A percentile compares a stretch with the other conserved stretches of the same genome.
Conservation (phyloP, 495 filamentous ascomycete species). For the Penicillium tannophilum region DNA sequence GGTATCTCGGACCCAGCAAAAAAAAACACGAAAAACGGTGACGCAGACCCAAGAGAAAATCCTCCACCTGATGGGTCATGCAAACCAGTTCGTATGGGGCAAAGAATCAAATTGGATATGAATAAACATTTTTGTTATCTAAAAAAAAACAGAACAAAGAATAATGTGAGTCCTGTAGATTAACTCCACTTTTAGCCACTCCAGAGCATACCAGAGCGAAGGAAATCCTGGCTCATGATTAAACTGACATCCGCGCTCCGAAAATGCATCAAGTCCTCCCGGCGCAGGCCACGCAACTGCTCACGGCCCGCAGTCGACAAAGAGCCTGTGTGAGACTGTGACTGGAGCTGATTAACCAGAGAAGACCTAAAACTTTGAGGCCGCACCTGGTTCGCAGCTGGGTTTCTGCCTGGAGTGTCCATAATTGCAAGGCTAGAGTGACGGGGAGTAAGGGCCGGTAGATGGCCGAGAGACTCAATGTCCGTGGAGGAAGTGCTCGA, state of each 20-base stretch:
- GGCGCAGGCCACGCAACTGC: conserved; percentile 40
- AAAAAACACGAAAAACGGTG: too few relatives aligned
- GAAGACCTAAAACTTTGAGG: conserved; percentile 13
- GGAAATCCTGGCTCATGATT: conserved; percentile 45
- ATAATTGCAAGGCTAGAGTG: conserved; percentile 15
- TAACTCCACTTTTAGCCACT: conserved; percentile 6
- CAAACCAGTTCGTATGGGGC: too few relatives aligned
- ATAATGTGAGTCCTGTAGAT: too few relatives aligned
- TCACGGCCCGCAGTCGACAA: conserved; percentile 39
- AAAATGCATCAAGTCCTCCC: conserved; percentile 42
- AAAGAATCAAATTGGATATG: too few relatives aligned
- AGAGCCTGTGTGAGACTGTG: conserved; percentile 27
- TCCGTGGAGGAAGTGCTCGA: conserved; percentile 38
- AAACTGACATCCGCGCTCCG: conserved; percentile 46
- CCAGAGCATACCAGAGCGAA: conserved; percentile 30
- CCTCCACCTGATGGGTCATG: too few relatives aligned
- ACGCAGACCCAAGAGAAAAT: too few relatives aligned
- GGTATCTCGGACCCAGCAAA: too few relatives aligned
- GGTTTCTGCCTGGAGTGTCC: conserved; percentile 10
- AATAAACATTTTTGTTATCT: too few relatives aligned
- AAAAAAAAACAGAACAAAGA: too few relatives aligned
- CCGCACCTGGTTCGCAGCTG: conserved; percentile 20
- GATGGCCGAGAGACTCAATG: conserved; percentile 33
- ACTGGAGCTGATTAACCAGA: conserved; percentile 20
- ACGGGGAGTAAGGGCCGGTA: conserved; percentile 44